Evolutionary conservation across 1,284 basidiomycete species (phyloP), one percentile per base, ranked within the genome.

Genomic region (Porogramme epimiltina): DNA sequence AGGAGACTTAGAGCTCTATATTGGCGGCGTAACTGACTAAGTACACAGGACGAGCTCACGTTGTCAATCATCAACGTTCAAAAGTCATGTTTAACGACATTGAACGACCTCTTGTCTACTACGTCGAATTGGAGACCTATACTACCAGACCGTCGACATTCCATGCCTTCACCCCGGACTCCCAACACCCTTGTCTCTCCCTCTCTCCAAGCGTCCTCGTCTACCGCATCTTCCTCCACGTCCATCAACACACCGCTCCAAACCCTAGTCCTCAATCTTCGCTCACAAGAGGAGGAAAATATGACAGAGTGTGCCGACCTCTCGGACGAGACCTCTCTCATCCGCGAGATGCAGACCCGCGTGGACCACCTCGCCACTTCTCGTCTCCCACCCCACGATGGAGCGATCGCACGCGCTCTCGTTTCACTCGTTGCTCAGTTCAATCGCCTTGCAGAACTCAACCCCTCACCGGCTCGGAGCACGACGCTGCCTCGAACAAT

Each of bases 31-130:
- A n/a, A 26, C 42, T 46, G 54, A 49, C 41, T 5, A 19, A 16
- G n/a, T 10, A 16, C 23, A 24, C 34, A 87, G 81, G 75, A 76
- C 54, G 83, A 88, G 60, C 70, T 90, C 25, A 71, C 86, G 58
- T 82, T 85, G 3, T 89, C 87, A 19, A 84, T 91, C 55, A 72
- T 76, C 11, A 75, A 80, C 51, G 85, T 91, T 25, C 85, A 89
- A 61, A 79, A 78, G 55, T 87, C 86, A 16, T 89, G 86, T 66
- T 62, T 91, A 20, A 84, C 82, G 74, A 87, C 86, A 1, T 72
- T 91, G 41, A 82, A 84, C 62, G 84, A 83, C 64, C 74, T 91
- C n/a, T 78, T 91, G 23, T 82, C 81, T 34, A 73, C 71, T 4
- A 71, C 78, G 9, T 66, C 70, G 4, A 65, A 71, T 48, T 86